Evolutionary conservation across 2,329 filamentous ascomycete genomes (phyloP), one percentile per base, ranked within the genome.

Genomic region (Colletotrichum incanum): DNA sequence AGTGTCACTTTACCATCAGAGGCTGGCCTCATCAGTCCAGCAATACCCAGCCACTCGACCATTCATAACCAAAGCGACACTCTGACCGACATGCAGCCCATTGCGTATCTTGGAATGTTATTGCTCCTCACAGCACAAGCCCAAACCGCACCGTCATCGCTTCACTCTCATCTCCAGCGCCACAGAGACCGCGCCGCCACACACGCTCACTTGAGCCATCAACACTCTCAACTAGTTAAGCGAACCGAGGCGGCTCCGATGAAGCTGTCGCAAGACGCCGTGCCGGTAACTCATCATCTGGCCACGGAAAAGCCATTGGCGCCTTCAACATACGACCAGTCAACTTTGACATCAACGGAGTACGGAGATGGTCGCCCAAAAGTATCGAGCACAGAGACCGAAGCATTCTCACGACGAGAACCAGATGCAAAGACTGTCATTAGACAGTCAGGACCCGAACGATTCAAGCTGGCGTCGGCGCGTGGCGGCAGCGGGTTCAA

Each of bases 121-220:
- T n/a, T 73, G 28, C 55, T 73, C 28, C n/a, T 61, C 56, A 61
- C 71, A 11, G 28, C 61, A 31, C 47, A 59, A 41, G 49, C 39
- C n/a, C 41, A 61, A 23, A 39, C 71, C 18, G 71, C 71, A 14
- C 71, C 71, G 4, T 71, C 67, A 6, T 71, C 67, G 20, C 34
- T 67, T 26, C 71, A 71, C 62, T 66, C 47, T 31, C 71, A 73
- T 43, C 61, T 71, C 14, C 67, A 73, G 28, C 70, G 70, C 28
- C 70, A 72, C 41, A 64, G 71, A 65, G 58, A 63, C 20, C 68
- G 63, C 28, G 63, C 39, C 34, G 65, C 65, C 14, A 72, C 60
- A 55, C 70, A 72, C n/a, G 65, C 65, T 3, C 70, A 70, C 54
- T 60, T 55, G 16, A 70, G 45, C 37, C 60, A 70, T 23, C 45